Evolutionary conservation across 148 eudicot species (phyloP).

Genomic region (Polygonum aviculare): DNA sequence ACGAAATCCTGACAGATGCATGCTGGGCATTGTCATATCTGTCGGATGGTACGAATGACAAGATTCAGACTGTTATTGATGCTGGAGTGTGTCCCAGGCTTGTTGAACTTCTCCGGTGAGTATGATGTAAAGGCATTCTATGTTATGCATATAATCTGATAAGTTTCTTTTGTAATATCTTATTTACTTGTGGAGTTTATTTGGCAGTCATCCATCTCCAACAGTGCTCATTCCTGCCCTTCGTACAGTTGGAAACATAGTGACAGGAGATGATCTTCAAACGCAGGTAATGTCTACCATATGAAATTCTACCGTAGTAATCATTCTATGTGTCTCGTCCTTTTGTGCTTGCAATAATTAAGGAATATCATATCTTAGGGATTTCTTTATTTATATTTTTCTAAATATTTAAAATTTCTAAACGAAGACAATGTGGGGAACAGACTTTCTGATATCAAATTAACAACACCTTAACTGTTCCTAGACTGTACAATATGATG

Average conservation of each 20-base stretch:
- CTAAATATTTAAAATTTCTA: too few relatives aligned
- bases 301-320: background rate
- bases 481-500: too few relatives aligned
- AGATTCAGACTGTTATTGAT: constrained; percentile 84
- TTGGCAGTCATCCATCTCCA: constrained; percentile 57
- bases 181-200: background rate
- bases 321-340: too few relatives aligned
- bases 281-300: constrained; percentile 46
- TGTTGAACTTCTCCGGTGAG: constrained; percentile 52
- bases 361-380: too few relatives aligned
- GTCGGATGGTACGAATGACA: constrained; percentile 81
- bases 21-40: constrained; percentile 92
- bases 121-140: constrained; percentile 11
- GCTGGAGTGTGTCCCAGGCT: constrained; percentile 68
- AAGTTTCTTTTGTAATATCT: background rate
- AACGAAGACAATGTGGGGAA: too few relatives aligned
- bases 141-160: constrained; percentile 1
- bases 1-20: constrained; percentile 80
- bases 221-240: constrained; percentile 76
- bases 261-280: constrained; percentile 77
- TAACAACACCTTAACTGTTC: too few relatives aligned
- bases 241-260: constrained; percentile 79
- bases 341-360: too few relatives aligned
- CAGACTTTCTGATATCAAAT: too few relatives aligned
- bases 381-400: too few relatives aligned